A percentile compares a stretch with the other conserved stretches of the same genome.
These are phyloP conservation scores for Groenewaldozyma salmanticensis DNA, from an alignment of 805 yeast species.

Conservation along the genomic window DNA sequence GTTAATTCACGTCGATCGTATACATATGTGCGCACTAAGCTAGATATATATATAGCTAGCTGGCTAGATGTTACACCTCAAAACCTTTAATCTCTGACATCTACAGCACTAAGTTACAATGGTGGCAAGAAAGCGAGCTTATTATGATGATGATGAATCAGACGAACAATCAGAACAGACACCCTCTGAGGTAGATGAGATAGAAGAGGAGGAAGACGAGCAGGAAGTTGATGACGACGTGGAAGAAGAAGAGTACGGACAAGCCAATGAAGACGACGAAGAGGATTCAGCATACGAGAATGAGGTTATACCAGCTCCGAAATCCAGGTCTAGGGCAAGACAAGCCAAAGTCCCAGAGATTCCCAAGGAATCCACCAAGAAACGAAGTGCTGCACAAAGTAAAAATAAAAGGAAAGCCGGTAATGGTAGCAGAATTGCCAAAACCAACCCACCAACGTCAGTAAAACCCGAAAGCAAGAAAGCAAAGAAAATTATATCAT, in stretches of 20 bases:
- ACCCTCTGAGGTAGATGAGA: constrained; percentile 5
- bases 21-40: too few species aligned
- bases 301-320: constrained; percentile 15
- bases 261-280: constrained; percentile 13
- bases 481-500: not conserved
- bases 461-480: constrained; percentile 3
- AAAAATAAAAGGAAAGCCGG: constrained; percentile 7
- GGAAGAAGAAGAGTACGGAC: constrained; percentile 14
- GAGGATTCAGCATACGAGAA: constrained; percentile 16
- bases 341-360: constrained; percentile 1
- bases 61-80: too few species aligned
- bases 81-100: too few species aligned
- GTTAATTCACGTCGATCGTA: too few species aligned
- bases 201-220: constrained; percentile 14
- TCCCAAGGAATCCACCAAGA: constrained; percentile 1
- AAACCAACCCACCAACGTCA: not conserved
- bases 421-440: not conserved
- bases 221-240: constrained; percentile 12
- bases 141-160: constrained; percentile 2
- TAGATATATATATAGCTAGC: too few species aligned
- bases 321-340: too few species aligned
- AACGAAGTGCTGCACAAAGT: not conserved
- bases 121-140: constrained; percentile 1
- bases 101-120: not conserved
- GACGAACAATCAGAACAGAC: constrained; percentile 7